These are phyloP conservation scores for Cryptosporidium viatorum DNA, from an alignment of 169 alveolate species.

Conservation along the genomic window DNA sequence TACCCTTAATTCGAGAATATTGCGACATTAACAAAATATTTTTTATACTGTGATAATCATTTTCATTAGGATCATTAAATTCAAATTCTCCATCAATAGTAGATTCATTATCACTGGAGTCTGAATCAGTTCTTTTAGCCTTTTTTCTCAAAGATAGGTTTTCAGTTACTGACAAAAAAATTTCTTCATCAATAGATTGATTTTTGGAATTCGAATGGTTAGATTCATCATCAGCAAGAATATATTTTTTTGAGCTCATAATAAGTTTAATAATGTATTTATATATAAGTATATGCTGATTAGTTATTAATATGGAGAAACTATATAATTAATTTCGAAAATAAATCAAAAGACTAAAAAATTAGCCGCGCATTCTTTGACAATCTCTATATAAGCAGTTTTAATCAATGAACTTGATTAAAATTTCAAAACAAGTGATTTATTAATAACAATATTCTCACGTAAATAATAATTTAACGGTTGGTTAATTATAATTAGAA, in stretches of 20 bases:
- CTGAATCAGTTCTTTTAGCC: background rate
- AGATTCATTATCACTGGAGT: slow-evolving; percentile 17
- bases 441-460: background rate
- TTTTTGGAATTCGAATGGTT: background rate
- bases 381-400: background rate
- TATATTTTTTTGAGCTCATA: background rate
- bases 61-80: slow-evolving; percentile 58
- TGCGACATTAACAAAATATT: slow-evolving; percentile 36
- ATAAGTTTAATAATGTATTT: background rate
- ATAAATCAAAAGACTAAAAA: no score
- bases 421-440: background rate
- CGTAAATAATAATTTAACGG: no score
- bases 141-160: background rate
- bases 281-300: background rate
- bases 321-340: background rate
- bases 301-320: background rate
- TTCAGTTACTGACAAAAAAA: slow-evolving; percentile 4
- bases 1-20: slow-evolving; percentile 20
- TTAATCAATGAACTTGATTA: background rate
- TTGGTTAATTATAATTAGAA: background rate
- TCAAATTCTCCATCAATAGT: slow-evolving; percentile 54
- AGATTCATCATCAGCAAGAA: background rate
- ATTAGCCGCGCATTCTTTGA: background rate
- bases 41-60: slow-evolving; percentile 53
- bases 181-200: slow-evolving; percentile 22